A percentile compares a stretch with the other conserved stretches of the same genome.
Evolutionary conservation across 179 eudicot genomes (phyloP).

Genomic region (Actinidia polygama): DNA sequence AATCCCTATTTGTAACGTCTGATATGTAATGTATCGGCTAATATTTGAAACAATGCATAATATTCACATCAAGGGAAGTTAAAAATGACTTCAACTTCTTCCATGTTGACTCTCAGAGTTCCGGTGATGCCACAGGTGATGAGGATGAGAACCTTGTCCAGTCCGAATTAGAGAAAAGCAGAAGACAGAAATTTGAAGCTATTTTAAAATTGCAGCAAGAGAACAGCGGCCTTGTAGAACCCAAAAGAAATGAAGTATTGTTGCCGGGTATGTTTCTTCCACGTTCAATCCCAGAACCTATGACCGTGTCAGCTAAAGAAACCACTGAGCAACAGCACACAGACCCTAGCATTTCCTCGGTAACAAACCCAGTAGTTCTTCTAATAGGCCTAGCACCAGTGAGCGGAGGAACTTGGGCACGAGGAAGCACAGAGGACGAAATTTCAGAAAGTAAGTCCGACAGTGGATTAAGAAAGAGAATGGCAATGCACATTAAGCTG

Average conservation of each 20-base stretch:
- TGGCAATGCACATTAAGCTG: constrained; percentile 20
- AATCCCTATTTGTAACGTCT: no score
- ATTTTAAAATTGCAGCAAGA: constrained; percentile 70
- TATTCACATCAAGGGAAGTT: no score
- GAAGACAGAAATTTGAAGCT: constrained; percentile 71
- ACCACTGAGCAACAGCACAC: constrained; percentile 30
- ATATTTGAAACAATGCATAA: no score
- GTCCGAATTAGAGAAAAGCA: constrained; percentile 60
- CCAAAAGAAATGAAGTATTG: constrained; percentile 61
- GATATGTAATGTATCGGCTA: no score
- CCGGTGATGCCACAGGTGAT: constrained; percentile 31
- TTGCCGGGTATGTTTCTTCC: constrained; percentile 66
- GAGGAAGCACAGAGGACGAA: constrained; percentile 49
- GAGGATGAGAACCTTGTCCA: constrained; percentile 46
- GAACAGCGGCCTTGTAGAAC: constrained; percentile 76
- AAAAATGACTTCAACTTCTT: no score
- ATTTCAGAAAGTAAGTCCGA: constrained; percentile 43
- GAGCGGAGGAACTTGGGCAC: constrained; percentile 41
- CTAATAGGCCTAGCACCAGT: constrained; percentile 44
- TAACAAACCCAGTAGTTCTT: constrained; percentile 38
- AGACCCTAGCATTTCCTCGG: constrained; percentile 23
- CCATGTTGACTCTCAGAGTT: constrained; percentile 42
- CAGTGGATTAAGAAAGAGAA: constrained; percentile 64
- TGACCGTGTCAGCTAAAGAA: constrained; percentile 28
- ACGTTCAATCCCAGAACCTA: constrained; percentile 20